phyloP scores from a whole-genome alignment of 331 rosid genomes.

The Phaseolus coccineus region DNA sequence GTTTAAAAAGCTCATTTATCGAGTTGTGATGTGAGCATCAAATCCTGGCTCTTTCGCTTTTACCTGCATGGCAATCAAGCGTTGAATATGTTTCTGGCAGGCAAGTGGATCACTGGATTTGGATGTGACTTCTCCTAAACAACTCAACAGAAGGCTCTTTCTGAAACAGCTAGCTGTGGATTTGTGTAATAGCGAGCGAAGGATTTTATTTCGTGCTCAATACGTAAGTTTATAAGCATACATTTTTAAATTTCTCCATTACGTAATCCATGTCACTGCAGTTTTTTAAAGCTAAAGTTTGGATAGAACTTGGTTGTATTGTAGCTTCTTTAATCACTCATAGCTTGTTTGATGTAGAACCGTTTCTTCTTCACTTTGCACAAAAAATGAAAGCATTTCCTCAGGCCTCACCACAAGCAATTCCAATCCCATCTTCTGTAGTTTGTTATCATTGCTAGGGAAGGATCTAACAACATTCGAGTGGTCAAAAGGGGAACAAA shows the following conservation, averaged over 20 bases:
- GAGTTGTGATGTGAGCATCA: background rate
- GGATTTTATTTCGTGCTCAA: slow-evolving; percentile 88
- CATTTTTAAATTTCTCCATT: background rate
- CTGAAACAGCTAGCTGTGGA: slow-evolving; percentile 91
- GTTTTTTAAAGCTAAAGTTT: background rate
- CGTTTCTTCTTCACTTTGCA: background rate
- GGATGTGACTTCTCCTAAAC: slow-evolving; percentile 93
- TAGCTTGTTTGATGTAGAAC: background rate
- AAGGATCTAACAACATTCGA: background rate
- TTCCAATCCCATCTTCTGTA: background rate
- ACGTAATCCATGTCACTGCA: background rate
- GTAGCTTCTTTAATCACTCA: slow-evolving; percentile 8
- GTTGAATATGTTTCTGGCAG: slow-evolving; percentile 52
- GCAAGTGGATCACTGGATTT: slow-evolving; percentile 94
- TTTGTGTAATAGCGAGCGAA: slow-evolving; percentile 81
- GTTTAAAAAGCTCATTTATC: slow-evolving; percentile 26
- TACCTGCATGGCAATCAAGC: slow-evolving; percentile 10
- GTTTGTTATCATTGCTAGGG: background rate
- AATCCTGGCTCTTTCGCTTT: background rate
- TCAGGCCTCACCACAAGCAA: slow-evolving; percentile 5
- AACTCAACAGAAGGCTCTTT: slow-evolving; percentile 84
- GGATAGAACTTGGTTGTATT: slow-evolving; percentile 4
- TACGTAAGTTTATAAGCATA: slow-evolving; percentile 64
- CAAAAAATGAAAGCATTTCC: slow-evolving; percentile 3
- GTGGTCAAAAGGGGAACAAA: background rate